These are phyloP conservation scores for Carpinus viminea DNA, from an alignment of 306 rosid species.

Conservation along the genomic window DNA sequence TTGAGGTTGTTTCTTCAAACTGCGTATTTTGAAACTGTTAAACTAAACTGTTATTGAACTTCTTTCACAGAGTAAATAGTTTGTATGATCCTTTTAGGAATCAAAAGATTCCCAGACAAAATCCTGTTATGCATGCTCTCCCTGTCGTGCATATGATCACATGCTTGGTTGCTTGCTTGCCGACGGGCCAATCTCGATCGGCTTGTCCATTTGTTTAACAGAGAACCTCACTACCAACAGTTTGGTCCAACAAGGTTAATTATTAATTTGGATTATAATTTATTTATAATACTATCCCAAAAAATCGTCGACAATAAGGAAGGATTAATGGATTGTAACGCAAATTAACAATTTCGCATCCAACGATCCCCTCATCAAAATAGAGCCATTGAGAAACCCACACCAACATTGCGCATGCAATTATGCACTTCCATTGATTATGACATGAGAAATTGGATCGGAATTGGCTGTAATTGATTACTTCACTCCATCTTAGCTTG, in stretches of 20 bases:
- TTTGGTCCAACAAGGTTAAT: not conserved
- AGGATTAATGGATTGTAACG: too few species aligned
- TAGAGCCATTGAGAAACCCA: not conserved
- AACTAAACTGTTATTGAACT: too few species aligned
- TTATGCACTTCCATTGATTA: too few species aligned
- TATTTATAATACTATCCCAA: too few species aligned
- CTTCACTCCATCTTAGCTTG: too few species aligned
- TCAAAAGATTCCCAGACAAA: not conserved
- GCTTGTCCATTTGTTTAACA: slow-evolving; percentile 3
- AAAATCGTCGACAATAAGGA: too few species aligned
- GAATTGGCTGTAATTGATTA: too few species aligned
- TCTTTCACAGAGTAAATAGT: too few species aligned
- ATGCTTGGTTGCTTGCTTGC: slow-evolving; percentile 1
- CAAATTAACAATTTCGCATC: not conserved
- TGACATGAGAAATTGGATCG: too few species aligned
- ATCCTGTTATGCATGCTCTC: not conserved
- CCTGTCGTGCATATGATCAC: not conserved
- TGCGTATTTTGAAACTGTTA: too few species aligned
- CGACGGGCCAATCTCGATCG: not conserved
- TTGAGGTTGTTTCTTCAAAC: too few species aligned
- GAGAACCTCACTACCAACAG: not conserved
- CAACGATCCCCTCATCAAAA: not conserved
- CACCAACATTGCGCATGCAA: too few species aligned
- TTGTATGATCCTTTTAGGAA: not conserved
- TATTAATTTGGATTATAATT: not conserved